These are phyloP conservation scores for rapeseed (Brassica napus) DNA, from an alignment of 345 rosid species.

Conservation along the genomic window Da-Ae NC_063450.1:43863501-43864000, in stretches of 20 bases:
- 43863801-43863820: slow-evolving; percentile 27
- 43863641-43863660: slow-evolving; percentile 4
- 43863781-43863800: slow-evolving; percentile 2
- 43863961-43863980: slow-evolving; percentile 95
- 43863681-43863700: not conserved
- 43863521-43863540: slow-evolving; percentile 87
- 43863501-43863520: not conserved
- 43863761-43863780: not conserved
- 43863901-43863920: not conserved
- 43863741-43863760: not conserved
- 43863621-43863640: slow-evolving; percentile 86
- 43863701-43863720: not conserved
- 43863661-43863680: not conserved
- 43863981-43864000: slow-evolving; percentile 31
- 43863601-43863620: slow-evolving; percentile 66
- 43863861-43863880: slow-evolving; percentile 91
- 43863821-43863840: slow-evolving; percentile 82
- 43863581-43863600: slow-evolving; percentile 80
- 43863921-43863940: slow-evolving; percentile 11
- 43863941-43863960: slow-evolving; percentile 69
- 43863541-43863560: slow-evolving; percentile 96
- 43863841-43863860: slow-evolving; percentile 79
- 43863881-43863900: slow-evolving; percentile 38
- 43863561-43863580: slow-evolving; percentile 97
- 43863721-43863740: slow-evolving; percentile 4